These are phyloP conservation scores for Picea sitchensis DNA, from an alignment of 75 land plant genomes.

Conservation along the genomic window DNA sequence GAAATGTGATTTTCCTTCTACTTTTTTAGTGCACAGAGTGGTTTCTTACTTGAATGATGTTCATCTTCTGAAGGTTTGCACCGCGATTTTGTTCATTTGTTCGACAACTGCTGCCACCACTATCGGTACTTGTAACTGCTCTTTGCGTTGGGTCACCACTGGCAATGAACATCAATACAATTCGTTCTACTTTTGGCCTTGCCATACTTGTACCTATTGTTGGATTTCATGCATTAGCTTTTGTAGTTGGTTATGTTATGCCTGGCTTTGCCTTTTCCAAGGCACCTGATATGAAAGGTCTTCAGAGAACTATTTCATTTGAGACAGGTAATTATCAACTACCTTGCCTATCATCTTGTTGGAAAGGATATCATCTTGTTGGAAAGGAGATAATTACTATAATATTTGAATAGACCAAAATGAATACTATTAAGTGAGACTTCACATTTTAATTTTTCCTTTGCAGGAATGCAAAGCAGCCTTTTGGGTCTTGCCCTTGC, in stretches of 20 bases:
- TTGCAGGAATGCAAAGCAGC: conserved; percentile 95
- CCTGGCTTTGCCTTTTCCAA: conserved; percentile 50
- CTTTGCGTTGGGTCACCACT: conserved; percentile 92
- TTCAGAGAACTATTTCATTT: conserved; percentile 82
- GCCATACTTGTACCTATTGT: conserved; percentile 52
- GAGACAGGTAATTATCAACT: conserved; percentile 67
- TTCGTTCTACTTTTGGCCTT: conserved; percentile 81
- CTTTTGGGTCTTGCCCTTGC: conserved; percentile 94
- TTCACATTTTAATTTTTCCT: neutral
- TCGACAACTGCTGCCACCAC: conserved; percentile 71
- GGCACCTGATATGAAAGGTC: conserved; percentile 55
- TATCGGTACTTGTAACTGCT: conserved; percentile 85
- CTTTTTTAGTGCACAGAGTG: no score
- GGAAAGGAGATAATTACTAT: neutral
- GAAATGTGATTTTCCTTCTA: no score
- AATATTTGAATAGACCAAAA: neutral
- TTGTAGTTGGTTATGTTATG: conserved; percentile 62
- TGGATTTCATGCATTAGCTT: conserved; percentile 72
- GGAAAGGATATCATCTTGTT: neutral
- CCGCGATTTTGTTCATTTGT: conserved; percentile 54
- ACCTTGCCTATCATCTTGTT: neutral
- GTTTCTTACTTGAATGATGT: neutral
- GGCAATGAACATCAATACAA: conserved; percentile 63
- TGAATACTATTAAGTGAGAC: neutral
- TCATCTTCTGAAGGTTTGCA: conserved; percentile 45